Percentiles rank a stretch among this genome's conserved stretches.
These are phyloP conservation scores for Amanita rimosa DNA, from an alignment of 768 basidiomycete species.

Conservation along the genomic window DNA sequence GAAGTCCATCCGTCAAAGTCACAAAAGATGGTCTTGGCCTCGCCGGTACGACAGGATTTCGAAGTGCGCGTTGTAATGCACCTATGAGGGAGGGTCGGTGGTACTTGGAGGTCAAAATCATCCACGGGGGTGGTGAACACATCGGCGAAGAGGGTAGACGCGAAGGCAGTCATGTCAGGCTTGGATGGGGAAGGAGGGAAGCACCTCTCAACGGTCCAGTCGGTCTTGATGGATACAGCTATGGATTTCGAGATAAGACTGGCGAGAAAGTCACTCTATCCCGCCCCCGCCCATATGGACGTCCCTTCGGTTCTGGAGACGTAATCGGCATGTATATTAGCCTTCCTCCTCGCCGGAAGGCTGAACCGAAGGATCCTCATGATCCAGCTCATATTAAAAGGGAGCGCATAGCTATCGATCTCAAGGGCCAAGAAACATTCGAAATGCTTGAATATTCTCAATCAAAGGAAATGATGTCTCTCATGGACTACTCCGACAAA, in stretches of 20 bases:
- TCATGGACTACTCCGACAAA: conserved; percentile 72
- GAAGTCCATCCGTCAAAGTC: conserved; percentile 69
- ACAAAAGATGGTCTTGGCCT: conserved; percentile 69
- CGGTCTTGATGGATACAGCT: conserved; percentile 90
- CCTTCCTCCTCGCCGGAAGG: conserved; percentile 57
- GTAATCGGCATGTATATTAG: conserved; percentile 91
- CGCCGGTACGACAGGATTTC: conserved; percentile 79
- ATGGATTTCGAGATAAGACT: conserved; percentile 82
- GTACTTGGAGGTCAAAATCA: conserved; percentile 87
- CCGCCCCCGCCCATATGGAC: conserved; percentile 68
- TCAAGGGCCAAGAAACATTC: conserved; percentile 96
- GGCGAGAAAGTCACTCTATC: conserved; percentile 88
- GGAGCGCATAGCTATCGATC: conserved; percentile 87
- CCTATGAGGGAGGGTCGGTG: conserved; percentile 83
- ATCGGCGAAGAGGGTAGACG: conserved; percentile 32
- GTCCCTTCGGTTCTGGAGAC: conserved; percentile 68
- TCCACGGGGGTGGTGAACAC: conserved; percentile 60
- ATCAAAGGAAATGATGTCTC: conserved; percentile 83
- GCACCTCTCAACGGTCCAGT: conserved; percentile 89
- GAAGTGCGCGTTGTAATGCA: conserved; percentile 83
- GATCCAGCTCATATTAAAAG: conserved; percentile 81
- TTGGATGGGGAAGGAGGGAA: conserved; percentile 91
- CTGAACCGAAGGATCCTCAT: conserved; percentile 49
- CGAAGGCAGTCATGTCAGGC: conserved; percentile 74
- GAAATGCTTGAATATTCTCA: conserved; percentile 85